Conservation (phyloP, 176 grass and related monocot species). For the Metroxylon sagu region DNA sequence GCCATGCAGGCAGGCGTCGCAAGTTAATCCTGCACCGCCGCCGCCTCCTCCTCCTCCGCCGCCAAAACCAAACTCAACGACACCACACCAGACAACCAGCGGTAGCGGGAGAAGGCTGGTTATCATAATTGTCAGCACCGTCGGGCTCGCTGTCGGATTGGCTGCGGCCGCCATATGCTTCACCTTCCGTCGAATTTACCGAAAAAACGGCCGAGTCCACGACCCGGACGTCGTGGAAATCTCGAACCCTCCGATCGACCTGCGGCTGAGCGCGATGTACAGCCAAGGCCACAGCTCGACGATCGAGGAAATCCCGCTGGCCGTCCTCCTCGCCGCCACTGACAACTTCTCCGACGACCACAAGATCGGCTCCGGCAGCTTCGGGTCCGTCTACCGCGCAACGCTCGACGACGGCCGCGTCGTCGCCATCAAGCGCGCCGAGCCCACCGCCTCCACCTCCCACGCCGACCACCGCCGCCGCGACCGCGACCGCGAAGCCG, state of each 20-base stretch:
- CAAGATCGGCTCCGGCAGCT: constrained; percentile 73
- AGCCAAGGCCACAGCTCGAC: constrained; percentile 33
- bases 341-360: constrained; percentile 47
- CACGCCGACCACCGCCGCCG: constrained; percentile 40
- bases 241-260: background rate
- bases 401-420: constrained; percentile 44
- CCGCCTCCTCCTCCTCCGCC: background rate
- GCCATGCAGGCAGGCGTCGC: constrained; percentile 35
- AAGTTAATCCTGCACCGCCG: background rate
- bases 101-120: constrained; percentile 7
- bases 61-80: background rate
- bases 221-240: constrained; percentile 13
- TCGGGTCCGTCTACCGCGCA: constrained; percentile 85
- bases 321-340: constrained; percentile 38
- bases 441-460: constrained; percentile 7
- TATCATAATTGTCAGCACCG: constrained; percentile 21
- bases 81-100: too few species aligned
- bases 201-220: constrained; percentile 19
- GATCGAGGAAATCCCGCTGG: constrained; percentile 49
- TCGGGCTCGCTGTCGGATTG: constrained; percentile 4
- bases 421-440: constrained; percentile 72
- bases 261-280: constrained; percentile 10
- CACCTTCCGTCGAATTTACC: background rate
- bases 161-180: constrained; percentile 4
- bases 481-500: constrained; percentile 52